These are phyloP conservation scores for Citrullus colocynthis DNA, from an alignment of 306 rosid species.

Conservation along the genomic window DNA sequence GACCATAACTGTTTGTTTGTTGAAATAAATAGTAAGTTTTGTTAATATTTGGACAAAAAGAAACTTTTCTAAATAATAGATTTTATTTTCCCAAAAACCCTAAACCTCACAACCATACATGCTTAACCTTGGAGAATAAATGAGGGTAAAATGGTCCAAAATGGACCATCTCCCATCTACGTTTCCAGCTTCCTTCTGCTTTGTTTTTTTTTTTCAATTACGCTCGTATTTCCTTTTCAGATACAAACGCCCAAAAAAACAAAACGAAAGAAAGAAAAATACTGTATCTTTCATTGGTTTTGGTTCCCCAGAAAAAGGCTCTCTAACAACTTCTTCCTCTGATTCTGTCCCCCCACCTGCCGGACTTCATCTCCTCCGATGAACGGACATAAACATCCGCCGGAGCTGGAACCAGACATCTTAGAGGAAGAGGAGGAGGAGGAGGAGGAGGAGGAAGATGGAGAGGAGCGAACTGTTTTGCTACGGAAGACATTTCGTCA, in stretches of 20 bases:
- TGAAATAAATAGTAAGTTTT: neutral
- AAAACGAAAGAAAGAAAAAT: neutral
- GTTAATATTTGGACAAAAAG: too few relatives aligned
- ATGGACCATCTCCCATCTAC: neutral
- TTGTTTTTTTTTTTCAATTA: neutral
- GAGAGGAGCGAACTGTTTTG: neutral
- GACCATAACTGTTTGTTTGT: too few relatives aligned
- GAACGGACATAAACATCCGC: neutral
- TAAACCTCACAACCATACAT: neutral
- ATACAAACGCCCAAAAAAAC: neutral
- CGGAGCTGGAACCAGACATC: neutral
- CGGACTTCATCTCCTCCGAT: neutral
- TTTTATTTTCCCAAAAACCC: neutral
- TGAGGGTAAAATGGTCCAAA: neutral
- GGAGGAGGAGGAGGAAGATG: neutral
- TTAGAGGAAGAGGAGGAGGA: neutral
- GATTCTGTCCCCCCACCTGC: neutral
- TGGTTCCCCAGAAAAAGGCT: neutral
- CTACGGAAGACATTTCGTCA: constrained; percentile 1
- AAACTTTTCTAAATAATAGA: too few relatives aligned
- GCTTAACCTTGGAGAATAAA: neutral
- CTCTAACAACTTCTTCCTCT: neutral
- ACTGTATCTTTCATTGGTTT: neutral
- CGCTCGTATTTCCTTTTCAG: neutral
- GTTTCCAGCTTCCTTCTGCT: neutral